Evolutionary conservation across 495 filamentous ascomycete genomes (phyloP), one percentile per base, ranked within the genome.

Genomic region (Xylaria intraflava): DNA sequence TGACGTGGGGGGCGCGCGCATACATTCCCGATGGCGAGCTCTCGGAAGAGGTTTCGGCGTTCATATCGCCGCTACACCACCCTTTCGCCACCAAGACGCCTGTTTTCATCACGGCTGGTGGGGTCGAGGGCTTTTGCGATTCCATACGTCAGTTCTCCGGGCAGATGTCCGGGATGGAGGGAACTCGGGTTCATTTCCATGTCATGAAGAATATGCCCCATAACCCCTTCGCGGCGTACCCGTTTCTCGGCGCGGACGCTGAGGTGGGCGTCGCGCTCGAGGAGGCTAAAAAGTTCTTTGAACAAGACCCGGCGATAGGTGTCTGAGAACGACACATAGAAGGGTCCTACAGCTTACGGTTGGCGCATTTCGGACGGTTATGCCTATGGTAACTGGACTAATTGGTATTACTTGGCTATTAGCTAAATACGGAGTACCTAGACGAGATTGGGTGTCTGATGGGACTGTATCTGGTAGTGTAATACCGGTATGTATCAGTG

Each of bases 1-100:
- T 53, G 10, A 22, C 43, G 7, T 53, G 51, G 51, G 51, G 51
- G 6, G 51, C 31, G 9, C 19, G 44, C 8, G 41, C 51, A 11
- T 53, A 53, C 17, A n/a, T 46, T 0, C 51, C 42, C 8, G 30
- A 46, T 16, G 51, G 31, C 7, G 24, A 35, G 1, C 12, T 46
- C 41, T 27, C 27, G 16, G 9, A 8, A 6, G 42, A 46, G 14
- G 30, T 5, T 36, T 12, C 22, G 29, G 2, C 51, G 16, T 53
- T 16, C 16, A 46, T 53, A 11, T 38, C 41, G 2, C 51, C 51
- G 0, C 24, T 53, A 14, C 20, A 53, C 20, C 51, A 40, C 23
- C 51, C 51, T 2, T 53, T 53, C 11, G n/a, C n/a, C 20, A 16
- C 24, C 2, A 24, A 38, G 2, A 46, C 31, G 27, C 42, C 51